Conservation (phyloP, 495 filamentous ascomycete species). For the Aspergillus bridgeri region DNA sequence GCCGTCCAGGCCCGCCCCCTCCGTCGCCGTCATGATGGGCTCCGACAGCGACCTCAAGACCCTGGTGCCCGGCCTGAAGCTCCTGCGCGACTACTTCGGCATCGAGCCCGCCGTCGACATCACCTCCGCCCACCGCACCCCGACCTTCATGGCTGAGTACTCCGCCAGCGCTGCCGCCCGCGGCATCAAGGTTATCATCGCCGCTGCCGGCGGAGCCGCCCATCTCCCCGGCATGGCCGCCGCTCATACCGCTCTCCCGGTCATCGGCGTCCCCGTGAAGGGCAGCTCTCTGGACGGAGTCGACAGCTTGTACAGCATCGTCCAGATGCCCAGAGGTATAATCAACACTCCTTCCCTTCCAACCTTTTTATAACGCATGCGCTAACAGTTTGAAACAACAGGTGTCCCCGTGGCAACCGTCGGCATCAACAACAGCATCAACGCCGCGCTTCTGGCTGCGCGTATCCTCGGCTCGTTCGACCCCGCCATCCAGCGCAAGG, state of each 20-base stretch:
- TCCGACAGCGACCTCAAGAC: constrained; percentile 89
- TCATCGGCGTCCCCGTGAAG: constrained; percentile 90
- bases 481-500: constrained; percentile 52
- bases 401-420: constrained; percentile 86
- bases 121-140: constrained; percentile 92
- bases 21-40: constrained; percentile 89
- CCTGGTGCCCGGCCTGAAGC: constrained; percentile 69
- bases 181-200: constrained; percentile 88
- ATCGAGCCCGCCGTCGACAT: constrained; percentile 77
- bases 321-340: constrained; percentile 80
- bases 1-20: constrained; percentile 43
- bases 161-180: constrained; percentile 62
- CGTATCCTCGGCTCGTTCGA: constrained; percentile 75
- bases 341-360: not conserved
- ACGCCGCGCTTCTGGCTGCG: constrained; percentile 85
- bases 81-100: constrained; percentile 66
- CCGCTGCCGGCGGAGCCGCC: constrained; percentile 88
- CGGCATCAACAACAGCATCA: constrained; percentile 89
- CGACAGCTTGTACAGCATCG: constrained; percentile 85
- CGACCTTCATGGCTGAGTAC: constrained; percentile 74
- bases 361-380: too few species aligned
- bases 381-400: constrained; percentile 21
- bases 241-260: constrained; percentile 79
- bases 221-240: constrained; percentile 92
- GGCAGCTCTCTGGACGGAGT: constrained; percentile 82